phyloP scores from a whole-genome alignment of 441 rosid genomes.

The Populus hybrid region DNA sequence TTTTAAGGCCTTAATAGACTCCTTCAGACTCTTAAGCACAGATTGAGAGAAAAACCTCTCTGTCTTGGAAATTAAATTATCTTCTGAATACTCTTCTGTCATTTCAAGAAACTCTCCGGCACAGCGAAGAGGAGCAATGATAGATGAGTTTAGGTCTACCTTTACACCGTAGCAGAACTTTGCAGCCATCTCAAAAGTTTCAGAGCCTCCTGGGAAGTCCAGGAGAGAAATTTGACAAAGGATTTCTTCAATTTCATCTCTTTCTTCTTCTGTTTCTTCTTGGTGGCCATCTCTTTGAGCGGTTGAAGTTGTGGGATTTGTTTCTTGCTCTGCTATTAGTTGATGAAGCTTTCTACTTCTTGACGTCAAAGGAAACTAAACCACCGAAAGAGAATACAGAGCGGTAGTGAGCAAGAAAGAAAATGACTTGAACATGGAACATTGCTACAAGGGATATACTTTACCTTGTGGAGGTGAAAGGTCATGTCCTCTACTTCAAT shows the following conservation, averaged over 20 bases:
- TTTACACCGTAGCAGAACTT: conserved; percentile 73
- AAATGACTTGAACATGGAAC: neutral
- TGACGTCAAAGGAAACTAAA: conserved; percentile 94
- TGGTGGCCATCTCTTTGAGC: neutral
- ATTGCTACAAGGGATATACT: neutral
- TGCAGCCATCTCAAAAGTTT: conserved; percentile 52
- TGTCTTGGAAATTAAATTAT: conserved; percentile 64
- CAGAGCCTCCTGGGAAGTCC: conserved; percentile 83
- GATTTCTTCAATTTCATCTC: conserved; percentile 48
- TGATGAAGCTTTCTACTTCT: conserved; percentile 84
- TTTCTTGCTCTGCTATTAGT: conserved; percentile 68
- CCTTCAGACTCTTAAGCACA: conserved; percentile 76
- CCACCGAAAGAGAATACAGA: neutral
- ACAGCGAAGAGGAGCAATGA: conserved; percentile 73
- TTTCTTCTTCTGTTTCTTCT: conserved; percentile 7
- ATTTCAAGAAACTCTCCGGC: conserved; percentile 87
- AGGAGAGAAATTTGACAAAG: conserved; percentile 56
- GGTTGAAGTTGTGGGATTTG: conserved; percentile 23
- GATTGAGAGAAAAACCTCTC: conserved; percentile 77
- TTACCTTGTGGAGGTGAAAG: conserved; percentile 97
- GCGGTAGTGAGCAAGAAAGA: neutral
- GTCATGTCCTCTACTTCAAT: conserved; percentile 90
- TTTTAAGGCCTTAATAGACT: conserved; percentile 72
- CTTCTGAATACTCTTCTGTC: conserved; percentile 91
- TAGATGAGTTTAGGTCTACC: conserved; percentile 75